Evolutionary conservation across 768 basidiomycete genomes (phyloP), one percentile per base, ranked within the genome.

Genomic region (Podaxis carcinomalis): DNA sequence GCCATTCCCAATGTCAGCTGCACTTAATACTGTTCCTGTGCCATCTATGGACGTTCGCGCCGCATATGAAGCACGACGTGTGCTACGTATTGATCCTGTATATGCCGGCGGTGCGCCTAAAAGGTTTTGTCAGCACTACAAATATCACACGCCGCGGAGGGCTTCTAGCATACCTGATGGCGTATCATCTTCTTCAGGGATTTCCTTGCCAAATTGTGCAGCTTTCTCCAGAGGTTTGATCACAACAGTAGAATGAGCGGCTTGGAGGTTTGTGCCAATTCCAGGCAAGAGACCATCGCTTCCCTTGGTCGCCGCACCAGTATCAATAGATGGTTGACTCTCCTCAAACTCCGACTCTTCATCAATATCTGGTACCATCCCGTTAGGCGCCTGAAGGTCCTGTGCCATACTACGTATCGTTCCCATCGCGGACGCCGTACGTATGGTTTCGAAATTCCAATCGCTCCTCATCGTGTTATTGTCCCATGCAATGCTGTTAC

Each of bases 391-490:
- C 4, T 68, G 64, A 23, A 90, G 74, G 67, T 92, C 89, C 66
- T 82, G 85, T 6, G 86, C 80, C 77, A 89, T 87, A 59, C 83
- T 87, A 53, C 86, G 83, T 69, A 88, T 86, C 2, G 90, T 87
- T 44, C 90, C 90, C 85, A 92, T 89, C 3, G 87, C 85, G 28
- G 86, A 80, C 7, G 83, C 77, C 4, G 89, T 81, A 62, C 80
- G 87, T 66, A 94, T 77, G 1, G 93, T 95, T 67, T 95, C 95
- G 70, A 98, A 98, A 71, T 91, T 93, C 97, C 96, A 98, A 64
- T 94, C 94, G 68, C 91, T 95, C 69, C 85, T 84, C 74, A 96
- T 81, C 1, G 94, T 93, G 49, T 82, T 85, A 62, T 83, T 85
- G 65, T 92, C 90, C 91, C 90, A 92, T 50, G 81, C 78, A 51